These are phyloP conservation scores for Teunomyces funiuensis DNA, from an alignment of 805 yeast species.

Conservation along the genomic window DNA sequence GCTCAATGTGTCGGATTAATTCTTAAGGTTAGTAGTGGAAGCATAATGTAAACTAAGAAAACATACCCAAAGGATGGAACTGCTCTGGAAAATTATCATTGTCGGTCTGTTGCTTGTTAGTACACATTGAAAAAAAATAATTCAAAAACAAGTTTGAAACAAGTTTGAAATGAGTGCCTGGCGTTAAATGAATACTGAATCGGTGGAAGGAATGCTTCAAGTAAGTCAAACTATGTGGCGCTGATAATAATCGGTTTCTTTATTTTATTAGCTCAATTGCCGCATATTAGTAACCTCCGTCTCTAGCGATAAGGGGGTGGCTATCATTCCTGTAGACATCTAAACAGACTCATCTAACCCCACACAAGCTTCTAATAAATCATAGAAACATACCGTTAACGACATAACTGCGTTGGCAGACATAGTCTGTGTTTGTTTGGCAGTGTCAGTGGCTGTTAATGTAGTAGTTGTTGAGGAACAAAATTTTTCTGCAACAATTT, in stretches of 20 bases:
- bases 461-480: slow-evolving; percentile 4
- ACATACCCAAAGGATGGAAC: neutral
- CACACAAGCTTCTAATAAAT: neutral
- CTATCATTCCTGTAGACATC: neutral
- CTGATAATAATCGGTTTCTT: neutral
- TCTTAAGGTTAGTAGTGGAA: slow-evolving; percentile 12
- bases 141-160: slow-evolving; percentile 2
- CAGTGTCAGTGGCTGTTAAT: slow-evolving; percentile 3
- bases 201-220: too few relatives aligned
- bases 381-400: neutral
- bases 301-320: neutral
- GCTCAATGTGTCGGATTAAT: slow-evolving; percentile 14
- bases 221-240: too few relatives aligned
- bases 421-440: neutral
- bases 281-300: neutral
- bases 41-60: neutral
- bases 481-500: slow-evolving; percentile 5
- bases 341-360: neutral
- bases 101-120: neutral
- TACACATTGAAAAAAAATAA: neutral
- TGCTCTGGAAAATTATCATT: slow-evolving; percentile 1
- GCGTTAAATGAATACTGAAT: neutral
- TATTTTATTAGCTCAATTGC: neutral
- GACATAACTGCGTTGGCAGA: slow-evolving; percentile 4
- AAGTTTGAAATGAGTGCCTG: neutral